Evolutionary conservation across 805 yeast genomes (phyloP).

Genomic region (Cyberlindnera maritima): DNA sequence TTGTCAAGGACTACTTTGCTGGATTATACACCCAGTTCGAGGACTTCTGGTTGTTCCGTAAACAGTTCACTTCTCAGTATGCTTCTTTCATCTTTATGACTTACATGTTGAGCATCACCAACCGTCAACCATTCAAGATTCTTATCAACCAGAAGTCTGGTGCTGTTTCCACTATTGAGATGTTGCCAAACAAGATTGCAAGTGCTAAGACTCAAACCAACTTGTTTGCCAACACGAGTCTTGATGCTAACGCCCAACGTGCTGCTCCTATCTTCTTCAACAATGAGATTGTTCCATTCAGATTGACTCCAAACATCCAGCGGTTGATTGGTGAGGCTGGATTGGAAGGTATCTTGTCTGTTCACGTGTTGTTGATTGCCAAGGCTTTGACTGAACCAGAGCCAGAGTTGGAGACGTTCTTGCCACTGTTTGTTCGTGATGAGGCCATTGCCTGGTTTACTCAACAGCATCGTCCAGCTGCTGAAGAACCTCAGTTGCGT

Average conservation of each 20-base stretch:
- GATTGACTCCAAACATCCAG: constrained; percentile 95
- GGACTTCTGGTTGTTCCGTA: constrained; percentile 96
- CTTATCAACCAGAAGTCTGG: constrained; percentile 81
- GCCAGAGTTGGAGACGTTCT: constrained; percentile 83
- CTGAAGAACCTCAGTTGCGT: constrained; percentile 78
- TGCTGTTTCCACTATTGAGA: constrained; percentile 88
- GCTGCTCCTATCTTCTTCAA: constrained; percentile 80
- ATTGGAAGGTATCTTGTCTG: constrained; percentile 86
- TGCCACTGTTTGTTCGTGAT: constrained; percentile 93
- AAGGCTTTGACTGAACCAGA: constrained; percentile 89
- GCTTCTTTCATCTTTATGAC: constrained; percentile 92
- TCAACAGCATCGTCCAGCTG: constrained; percentile 78
- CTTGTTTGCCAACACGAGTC: constrained; percentile 34
- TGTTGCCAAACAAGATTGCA: constrained; percentile 86
- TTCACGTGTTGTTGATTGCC: constrained; percentile 80
- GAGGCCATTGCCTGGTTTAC: constrained; percentile 94
- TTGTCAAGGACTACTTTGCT: constrained; percentile 75
- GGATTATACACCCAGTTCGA: constrained; percentile 72
- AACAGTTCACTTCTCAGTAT: constrained; percentile 91
- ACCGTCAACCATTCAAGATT: constrained; percentile 92
- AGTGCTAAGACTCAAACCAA: constrained; percentile 38
- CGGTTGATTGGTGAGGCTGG: constrained; percentile 92
- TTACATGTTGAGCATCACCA: constrained; percentile 89
- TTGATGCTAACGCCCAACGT: constrained; percentile 31
- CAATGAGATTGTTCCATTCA: constrained; percentile 91